These are phyloP conservation scores for Agrocybe praecox DNA, from an alignment of 768 basidiomycete genomes.

Conservation along the genomic window DNA sequence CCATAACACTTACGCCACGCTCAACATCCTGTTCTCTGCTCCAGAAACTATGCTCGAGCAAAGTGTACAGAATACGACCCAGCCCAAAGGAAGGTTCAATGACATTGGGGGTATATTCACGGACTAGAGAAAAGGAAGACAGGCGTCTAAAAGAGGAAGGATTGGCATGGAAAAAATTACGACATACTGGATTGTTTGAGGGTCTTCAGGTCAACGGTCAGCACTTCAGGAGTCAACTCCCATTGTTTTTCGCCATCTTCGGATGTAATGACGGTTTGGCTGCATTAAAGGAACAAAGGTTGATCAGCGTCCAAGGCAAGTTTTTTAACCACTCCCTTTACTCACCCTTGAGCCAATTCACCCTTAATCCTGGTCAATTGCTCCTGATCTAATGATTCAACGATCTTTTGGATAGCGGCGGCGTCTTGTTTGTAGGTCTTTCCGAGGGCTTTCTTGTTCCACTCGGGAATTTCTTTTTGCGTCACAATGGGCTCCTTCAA, in stretches of 20 bases:
- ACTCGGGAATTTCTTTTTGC: constrained; percentile 77
- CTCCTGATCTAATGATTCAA: constrained; percentile 69
- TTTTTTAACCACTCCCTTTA: constrained; percentile 7
- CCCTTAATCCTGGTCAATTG: constrained; percentile 66
- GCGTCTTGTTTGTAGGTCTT: constrained; percentile 89
- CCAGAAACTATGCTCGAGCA: constrained; percentile 98
- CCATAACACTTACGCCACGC: constrained; percentile 66
- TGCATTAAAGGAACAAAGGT: constrained; percentile 23
- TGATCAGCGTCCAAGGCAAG: neutral
- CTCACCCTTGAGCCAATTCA: constrained; percentile 77
- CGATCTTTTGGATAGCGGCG: constrained; percentile 59
- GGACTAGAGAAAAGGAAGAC: constrained; percentile 53
- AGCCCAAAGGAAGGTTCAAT: constrained; percentile 99
- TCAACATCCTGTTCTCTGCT: constrained; percentile 89
- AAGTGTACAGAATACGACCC: constrained; percentile 90
- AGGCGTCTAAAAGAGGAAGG: constrained; percentile 3
- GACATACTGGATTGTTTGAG: constrained; percentile 83
- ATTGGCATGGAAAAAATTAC: neutral
- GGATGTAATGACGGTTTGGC: constrained; percentile 55
- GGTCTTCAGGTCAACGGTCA: constrained; percentile 81
- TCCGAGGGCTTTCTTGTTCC: constrained; percentile 88
- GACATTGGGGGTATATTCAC: constrained; percentile 96
- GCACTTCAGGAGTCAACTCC: constrained; percentile 67
- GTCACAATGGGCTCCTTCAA: constrained; percentile 84
- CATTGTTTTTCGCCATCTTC: constrained; percentile 66